A percentile compares a stretch with the other conserved stretches of the same genome.
phyloP scores from a whole-genome alignment of 805 yeast species.

The Priceomyces castillae region DNA sequence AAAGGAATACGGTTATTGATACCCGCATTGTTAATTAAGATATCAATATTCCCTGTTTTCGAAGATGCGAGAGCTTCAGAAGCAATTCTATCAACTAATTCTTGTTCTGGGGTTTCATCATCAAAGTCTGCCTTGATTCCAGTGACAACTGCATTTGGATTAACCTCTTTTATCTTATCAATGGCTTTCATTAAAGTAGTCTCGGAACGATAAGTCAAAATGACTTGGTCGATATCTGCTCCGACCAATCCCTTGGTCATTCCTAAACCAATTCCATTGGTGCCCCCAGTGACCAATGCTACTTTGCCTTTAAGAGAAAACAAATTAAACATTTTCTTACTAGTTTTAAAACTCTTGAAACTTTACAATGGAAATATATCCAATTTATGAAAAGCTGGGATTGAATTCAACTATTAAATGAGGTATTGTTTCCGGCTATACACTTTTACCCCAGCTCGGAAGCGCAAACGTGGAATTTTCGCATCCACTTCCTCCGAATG shows the following conservation, averaged over 20 bases:
- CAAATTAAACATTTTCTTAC: slow-evolving; percentile 9
- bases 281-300: slow-evolving; percentile 52
- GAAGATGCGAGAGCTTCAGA: slow-evolving; percentile 27
- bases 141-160: slow-evolving; percentile 21
- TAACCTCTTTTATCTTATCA: slow-evolving; percentile 18
- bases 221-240: slow-evolving; percentile 41
- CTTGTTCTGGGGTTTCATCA: slow-evolving; percentile 20
- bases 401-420: too few species aligned
- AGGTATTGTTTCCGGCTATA: too few species aligned
- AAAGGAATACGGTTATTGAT: slow-evolving; percentile 30
- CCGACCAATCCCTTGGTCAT: slow-evolving; percentile 53
- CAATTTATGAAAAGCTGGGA: too few species aligned
- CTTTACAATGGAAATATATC: too few species aligned
- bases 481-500: too few species aligned
- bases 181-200: slow-evolving; percentile 26
- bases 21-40: slow-evolving; percentile 46
- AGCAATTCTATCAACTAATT: slow-evolving; percentile 26
- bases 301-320: slow-evolving; percentile 42
- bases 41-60: slow-evolving; percentile 31
- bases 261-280: slow-evolving; percentile 56
- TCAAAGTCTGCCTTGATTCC: slow-evolving; percentile 22
- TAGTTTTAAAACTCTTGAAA: background rate
- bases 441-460: too few species aligned
- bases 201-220: slow-evolving; percentile 37
- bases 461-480: too few species aligned